Base-by-base conservation (phyloP, 306 rosid species). In the Glycine soja region DNA sequence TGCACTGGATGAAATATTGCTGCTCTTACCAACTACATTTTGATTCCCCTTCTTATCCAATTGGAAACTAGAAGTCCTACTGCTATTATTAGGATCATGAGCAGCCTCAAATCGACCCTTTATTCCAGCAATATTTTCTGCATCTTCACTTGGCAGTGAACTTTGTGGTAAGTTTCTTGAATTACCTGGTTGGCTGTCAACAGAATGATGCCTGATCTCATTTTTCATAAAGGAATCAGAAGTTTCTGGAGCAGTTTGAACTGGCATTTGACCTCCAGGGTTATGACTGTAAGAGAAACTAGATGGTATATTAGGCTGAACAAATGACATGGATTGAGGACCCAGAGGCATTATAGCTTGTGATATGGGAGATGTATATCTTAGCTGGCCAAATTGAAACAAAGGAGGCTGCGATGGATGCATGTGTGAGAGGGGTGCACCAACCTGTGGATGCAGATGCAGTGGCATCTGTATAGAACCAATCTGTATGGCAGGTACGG, bases 391-490 rank as follows among this genome's bases (percentile, higher is more conserved):
- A 91, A 95, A 95, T 86, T 93, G 99, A 89, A 95, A 95, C 57
- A 93, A 89, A 77, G 97, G 98, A 82, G 97, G 83, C 81, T 88
- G 97, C 7, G 99, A 88, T 7, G 88, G 85, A 77, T 91, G 97
- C 94, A 93, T 88, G 76, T 90, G 97, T 77, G 88, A 78, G 59
- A 88, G 85, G 62, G 97, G 88, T 70, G 93, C 83, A 30, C 91
- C 90, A 74, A 92, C 90, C 73, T 90, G 97, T 32, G 94, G 90
- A 86, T 91, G 97, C 84, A 95, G 79, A 87, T 90, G 97, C 80
- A 95, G 88, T 80, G 99, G 99, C 99, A 95, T 95, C 92, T 93
- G 99, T 85, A 95, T 95, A 82, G 97, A 93, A 70, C 99, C 99
- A 74, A 95, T 95, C 80, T 95, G 99, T 72, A 95, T 95, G 58